Conservation (phyloP, 768 basidiomycete genomes). For the Trametes maxima region DNA sequence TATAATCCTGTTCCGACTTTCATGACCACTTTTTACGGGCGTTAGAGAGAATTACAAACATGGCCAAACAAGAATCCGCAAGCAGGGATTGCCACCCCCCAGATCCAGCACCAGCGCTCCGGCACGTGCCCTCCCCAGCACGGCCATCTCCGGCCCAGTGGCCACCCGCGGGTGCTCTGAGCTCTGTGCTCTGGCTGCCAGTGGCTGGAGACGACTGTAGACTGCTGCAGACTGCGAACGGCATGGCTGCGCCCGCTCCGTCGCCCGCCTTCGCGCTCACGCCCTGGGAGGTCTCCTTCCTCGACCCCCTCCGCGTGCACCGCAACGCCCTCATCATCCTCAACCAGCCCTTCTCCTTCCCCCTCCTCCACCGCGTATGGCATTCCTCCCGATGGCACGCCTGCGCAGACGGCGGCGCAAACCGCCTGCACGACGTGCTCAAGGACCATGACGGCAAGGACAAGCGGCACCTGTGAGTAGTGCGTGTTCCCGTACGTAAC, state of each 20-base stretch:
- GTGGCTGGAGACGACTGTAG: no score
- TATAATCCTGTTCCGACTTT: no score
- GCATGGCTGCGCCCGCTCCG: neutral
- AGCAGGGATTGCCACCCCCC: no score
- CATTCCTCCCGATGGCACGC: constrained; percentile 32
- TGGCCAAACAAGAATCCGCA: no score
- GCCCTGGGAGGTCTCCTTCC: constrained; percentile 25
- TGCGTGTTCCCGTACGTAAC: constrained; percentile 20
- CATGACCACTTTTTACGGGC: no score
- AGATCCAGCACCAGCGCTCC: no score
- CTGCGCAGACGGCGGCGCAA: constrained; percentile 66
- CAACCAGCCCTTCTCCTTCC: constrained; percentile 80
- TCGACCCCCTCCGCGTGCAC: constrained; percentile 21
- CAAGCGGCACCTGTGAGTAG: constrained; percentile 23
- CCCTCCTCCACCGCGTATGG: constrained; percentile 64
- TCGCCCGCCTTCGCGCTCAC: constrained; percentile 11
- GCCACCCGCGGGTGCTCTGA: neutral
- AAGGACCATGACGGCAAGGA: constrained; percentile 11
- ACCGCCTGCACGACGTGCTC: constrained; percentile 61
- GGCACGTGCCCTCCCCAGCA: constrained; percentile 26
- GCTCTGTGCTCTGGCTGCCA: no score
- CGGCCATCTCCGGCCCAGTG: neutral
- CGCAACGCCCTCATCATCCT: constrained; percentile 74
- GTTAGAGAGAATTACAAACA: no score
- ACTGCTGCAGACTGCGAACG: no score